A percentile compares a stretch with the other conserved stretches of the same genome.
Evolutionary conservation across 331 rosid species (phyloP).

Genomic region (Quercus lobata): DNA sequence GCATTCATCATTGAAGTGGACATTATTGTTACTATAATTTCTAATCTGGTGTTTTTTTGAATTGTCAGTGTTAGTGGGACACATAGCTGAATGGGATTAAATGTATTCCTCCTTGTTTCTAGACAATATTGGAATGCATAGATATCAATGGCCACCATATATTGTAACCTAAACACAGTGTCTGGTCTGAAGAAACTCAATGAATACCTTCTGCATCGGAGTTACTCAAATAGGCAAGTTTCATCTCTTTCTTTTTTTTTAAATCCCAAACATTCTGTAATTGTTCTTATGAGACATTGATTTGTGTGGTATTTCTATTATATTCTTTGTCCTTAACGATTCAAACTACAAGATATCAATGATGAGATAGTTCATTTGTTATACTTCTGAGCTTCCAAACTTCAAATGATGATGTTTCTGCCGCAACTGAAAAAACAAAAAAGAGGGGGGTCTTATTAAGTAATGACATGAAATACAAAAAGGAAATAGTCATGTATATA

Average conservation of each 20-base stretch:
- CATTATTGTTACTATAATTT: background rate
- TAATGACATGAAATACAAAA: background rate
- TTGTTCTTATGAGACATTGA: background rate
- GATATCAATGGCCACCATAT: conserved; percentile 43
- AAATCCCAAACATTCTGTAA: background rate
- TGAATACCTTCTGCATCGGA: conserved; percentile 9
- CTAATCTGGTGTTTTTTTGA: background rate
- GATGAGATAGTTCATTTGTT: background rate
- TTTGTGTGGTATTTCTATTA: background rate
- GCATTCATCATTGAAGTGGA: background rate
- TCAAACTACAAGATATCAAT: background rate
- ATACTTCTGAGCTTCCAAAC: background rate
- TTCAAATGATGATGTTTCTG: too few relatives aligned
- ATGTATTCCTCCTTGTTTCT: background rate
- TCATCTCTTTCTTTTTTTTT: background rate
- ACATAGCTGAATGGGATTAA: background rate
- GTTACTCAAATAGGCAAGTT: conserved; percentile 39
- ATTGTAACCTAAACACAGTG: conserved; percentile 31
- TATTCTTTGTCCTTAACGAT: background rate
- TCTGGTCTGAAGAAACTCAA: conserved; percentile 30
- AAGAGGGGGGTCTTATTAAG: too few relatives aligned
- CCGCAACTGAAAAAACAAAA: too few relatives aligned
- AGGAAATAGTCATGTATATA: background rate
- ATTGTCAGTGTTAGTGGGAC: background rate
- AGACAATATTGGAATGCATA: background rate